Conservation (phyloP, 2,329 filamentous ascomycete genomes). For the Beauveria brongniartii region DNA sequence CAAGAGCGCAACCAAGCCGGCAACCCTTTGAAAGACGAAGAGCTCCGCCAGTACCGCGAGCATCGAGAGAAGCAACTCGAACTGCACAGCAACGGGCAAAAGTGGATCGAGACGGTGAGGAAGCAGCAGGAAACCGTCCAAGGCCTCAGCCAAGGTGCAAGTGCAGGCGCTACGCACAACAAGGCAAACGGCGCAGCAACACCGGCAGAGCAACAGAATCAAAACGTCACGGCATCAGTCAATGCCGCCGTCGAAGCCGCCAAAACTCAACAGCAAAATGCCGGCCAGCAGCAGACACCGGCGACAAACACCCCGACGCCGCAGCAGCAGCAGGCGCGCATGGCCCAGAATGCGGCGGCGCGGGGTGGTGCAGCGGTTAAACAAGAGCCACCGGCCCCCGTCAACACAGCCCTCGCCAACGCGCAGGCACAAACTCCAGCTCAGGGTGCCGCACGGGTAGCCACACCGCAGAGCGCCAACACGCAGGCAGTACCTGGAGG, state of each 20-base stretch:
- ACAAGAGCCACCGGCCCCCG: constrained; percentile 33
- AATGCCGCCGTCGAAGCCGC: constrained; percentile 38
- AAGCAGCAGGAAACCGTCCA: constrained; percentile 37
- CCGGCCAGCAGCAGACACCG: constrained; percentile 22
- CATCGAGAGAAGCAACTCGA: constrained; percentile 38
- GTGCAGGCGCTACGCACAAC: constrained; percentile 13
- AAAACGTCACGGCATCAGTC: constrained; percentile 29
- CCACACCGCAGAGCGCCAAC: constrained; percentile 40
- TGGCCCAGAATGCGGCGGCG: constrained; percentile 18
- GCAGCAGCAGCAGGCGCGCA: constrained; percentile 24
- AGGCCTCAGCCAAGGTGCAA: constrained; percentile 15
- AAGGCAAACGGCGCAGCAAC: constrained; percentile 16
- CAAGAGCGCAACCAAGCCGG: constrained; percentile 36
- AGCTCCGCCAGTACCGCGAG: constrained; percentile 36
- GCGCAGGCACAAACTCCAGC: constrained; percentile 39
- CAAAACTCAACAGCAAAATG: constrained; percentile 33
- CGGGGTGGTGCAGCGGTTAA: constrained; percentile 9
- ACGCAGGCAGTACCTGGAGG: constrained; percentile 27
- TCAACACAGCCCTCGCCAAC: constrained; percentile 39
- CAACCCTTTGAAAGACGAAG: constrained; percentile 37
- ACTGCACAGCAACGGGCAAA: constrained; percentile 36
- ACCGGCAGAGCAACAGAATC: constrained; percentile 13
- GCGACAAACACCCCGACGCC: constrained; percentile 20
- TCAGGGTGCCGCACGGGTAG: constrained; percentile 38
- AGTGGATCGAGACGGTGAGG: constrained; percentile 40